phyloP scores from a whole-genome alignment of 1,284 basidiomycete genomes.

The Trichosporon ovoides region DNA sequence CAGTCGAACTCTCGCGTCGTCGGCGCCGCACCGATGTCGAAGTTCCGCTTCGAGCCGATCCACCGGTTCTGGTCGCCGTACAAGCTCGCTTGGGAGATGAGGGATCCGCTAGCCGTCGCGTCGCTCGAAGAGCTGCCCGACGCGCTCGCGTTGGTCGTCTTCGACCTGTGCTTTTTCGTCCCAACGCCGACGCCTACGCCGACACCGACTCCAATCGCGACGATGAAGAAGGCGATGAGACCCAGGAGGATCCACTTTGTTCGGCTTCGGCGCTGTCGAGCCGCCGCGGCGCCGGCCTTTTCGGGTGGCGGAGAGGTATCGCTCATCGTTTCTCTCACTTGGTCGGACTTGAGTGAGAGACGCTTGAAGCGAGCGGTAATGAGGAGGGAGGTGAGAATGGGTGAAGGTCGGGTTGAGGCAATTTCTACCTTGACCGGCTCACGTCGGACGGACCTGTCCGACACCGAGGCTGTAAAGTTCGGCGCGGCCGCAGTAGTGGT shows the following conservation, averaged over 20 bases:
- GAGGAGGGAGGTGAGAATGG: too few relatives aligned
- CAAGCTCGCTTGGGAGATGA: too few relatives aligned
- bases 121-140: constrained; percentile 28
- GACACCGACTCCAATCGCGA: constrained; percentile 35
- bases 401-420: too few relatives aligned
- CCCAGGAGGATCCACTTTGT: constrained; percentile 10
- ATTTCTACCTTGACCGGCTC: too few relatives aligned
- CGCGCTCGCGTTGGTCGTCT: background rate
- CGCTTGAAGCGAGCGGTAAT: too few relatives aligned
- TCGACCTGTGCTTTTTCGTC: constrained; percentile 4
- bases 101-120: too few relatives aligned
- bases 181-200: constrained; percentile 49
- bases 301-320: background rate
- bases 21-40: constrained; percentile 23
- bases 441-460: too few relatives aligned
- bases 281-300: background rate
- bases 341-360: too few relatives aligned
- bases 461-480: too few relatives aligned
- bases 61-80: constrained; percentile 18
- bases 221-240: constrained; percentile 24
- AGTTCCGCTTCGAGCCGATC: constrained; percentile 29
- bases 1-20: constrained; percentile 24
- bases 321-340: background rate
- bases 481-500: too few relatives aligned
- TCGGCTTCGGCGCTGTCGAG: background rate